Evolutionary conservation across 805 yeast genomes (phyloP).

Genomic region (Candida manassasensis): DNA sequence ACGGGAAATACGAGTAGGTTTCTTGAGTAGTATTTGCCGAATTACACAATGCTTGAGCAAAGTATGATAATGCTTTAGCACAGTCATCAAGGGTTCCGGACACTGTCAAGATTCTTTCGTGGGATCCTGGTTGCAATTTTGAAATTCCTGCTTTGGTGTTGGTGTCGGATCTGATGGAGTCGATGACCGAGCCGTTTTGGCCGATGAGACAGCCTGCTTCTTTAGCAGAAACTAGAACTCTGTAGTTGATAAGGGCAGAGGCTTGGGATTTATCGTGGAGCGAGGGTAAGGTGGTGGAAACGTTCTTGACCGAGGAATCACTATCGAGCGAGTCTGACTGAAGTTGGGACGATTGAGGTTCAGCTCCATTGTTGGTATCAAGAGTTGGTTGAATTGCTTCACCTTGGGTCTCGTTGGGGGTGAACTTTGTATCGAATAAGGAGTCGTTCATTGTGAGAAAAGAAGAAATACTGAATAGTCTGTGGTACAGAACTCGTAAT

Average conservation of each 20-base stretch:
- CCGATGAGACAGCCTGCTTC: slow-evolving; percentile 93
- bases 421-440: slow-evolving; percentile 30
- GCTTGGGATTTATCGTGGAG: slow-evolving; percentile 22
- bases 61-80: slow-evolving; percentile 63
- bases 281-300: slow-evolving; percentile 22
- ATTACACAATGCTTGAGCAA: slow-evolving; percentile 60
- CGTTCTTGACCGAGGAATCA: slow-evolving; percentile 3
- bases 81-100: slow-evolving; percentile 68
- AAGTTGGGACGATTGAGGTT: neutral
- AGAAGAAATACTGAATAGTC: neutral
- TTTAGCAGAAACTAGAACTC: slow-evolving; percentile 72
- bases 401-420: slow-evolving; percentile 8
- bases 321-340: slow-evolving; percentile 1
- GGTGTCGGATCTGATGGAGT: slow-evolving; percentile 68
- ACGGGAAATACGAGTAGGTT: slow-evolving; percentile 52
- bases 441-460: slow-evolving; percentile 25
- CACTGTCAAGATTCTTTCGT: slow-evolving; percentile 77
- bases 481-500: neutral
- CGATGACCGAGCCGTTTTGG: slow-evolving; percentile 73
- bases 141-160: slow-evolving; percentile 85
- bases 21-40: slow-evolving; percentile 26
- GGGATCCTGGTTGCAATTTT: slow-evolving; percentile 71
- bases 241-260: slow-evolving; percentile 31
- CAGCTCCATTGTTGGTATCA: slow-evolving; percentile 3
- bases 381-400: slow-evolving; percentile 3